A percentile compares a stretch with the other conserved stretches of the same genome.
Evolutionary conservation across 257 asterid genomes (phyloP).

Genomic region (Salvia rosmarinus): DNA sequence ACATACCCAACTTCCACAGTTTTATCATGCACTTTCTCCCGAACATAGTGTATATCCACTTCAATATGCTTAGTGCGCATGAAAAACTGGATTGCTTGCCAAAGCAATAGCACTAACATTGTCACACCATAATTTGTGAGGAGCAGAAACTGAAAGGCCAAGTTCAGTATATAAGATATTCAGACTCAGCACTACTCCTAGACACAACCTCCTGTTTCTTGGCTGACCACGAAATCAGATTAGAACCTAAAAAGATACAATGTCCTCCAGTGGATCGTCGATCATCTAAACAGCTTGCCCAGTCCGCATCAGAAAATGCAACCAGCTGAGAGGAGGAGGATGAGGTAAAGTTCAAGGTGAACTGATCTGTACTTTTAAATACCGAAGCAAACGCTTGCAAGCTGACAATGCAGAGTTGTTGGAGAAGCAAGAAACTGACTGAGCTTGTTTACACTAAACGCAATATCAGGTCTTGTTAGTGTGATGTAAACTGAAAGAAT

Average conservation of each 20-base stretch:
- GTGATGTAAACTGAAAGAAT: neutral
- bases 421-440: neutral
- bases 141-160: neutral
- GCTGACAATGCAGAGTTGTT: neutral
- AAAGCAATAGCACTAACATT: neutral
- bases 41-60: neutral
- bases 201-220: neutral
- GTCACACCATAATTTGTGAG: neutral
- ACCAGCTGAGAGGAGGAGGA: neutral
- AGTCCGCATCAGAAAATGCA: neutral
- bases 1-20: too few species aligned
- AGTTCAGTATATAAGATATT: neutral
- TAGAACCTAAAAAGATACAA: neutral
- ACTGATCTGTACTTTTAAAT: neutral
- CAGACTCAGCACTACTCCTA: neutral
- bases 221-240: neutral
- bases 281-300: neutral
- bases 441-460: neutral
- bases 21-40: too few species aligned
- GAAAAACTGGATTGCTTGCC: neutral
- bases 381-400: neutral
- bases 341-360: rapidly evolving
- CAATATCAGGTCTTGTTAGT: neutral
- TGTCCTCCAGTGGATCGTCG: neutral
- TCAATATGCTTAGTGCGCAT: neutral